Conservation (phyloP, 2,329 filamentous ascomycete species). For the Teratosphaeria nubilosa region DNA sequence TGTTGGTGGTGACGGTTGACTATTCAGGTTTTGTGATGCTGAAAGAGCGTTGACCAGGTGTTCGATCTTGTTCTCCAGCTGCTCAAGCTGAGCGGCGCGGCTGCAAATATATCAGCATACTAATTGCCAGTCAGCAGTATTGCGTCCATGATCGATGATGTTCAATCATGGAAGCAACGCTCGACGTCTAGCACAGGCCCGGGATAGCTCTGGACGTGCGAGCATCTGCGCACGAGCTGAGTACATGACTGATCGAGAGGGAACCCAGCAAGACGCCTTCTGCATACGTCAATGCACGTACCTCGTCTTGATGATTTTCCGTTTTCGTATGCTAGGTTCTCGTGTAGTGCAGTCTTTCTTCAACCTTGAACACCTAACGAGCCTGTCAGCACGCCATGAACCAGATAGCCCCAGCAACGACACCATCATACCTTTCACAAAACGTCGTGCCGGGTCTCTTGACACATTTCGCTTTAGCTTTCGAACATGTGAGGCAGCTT, state of each 20-base stretch:
- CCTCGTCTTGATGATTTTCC: conserved; percentile 21
- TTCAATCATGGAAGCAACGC: too few relatives aligned
- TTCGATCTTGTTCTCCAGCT: conserved; percentile 25
- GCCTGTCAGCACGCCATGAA: background rate
- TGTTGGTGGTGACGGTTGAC: background rate
- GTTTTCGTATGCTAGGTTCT: conserved; percentile 17
- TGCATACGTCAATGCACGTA: conserved; percentile 7
- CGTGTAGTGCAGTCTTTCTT: conserved; percentile 22
- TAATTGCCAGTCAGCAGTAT: background rate
- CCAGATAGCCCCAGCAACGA: background rate
- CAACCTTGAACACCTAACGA: conserved; percentile 19
- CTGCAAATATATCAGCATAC: conserved; percentile 6
- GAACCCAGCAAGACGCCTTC: background rate
- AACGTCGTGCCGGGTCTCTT: conserved; percentile 10
- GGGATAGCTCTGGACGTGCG: too few relatives aligned
- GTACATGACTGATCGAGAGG: background rate
- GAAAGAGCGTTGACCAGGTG: conserved; percentile 23
- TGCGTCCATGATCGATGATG: background rate
- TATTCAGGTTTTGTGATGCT: conserved; percentile 5
- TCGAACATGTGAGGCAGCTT: conserved; percentile 21
- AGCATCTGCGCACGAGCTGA: too few relatives aligned
- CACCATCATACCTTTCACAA: conserved; percentile 18
- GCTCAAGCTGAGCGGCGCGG: conserved; percentile 24
- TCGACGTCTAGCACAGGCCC: too few relatives aligned
- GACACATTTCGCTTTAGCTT: conserved; percentile 27